Base-by-base conservation (phyloP, 2,329 filamentous ascomycete species). In the Pezicula neosporulosa region DNA sequence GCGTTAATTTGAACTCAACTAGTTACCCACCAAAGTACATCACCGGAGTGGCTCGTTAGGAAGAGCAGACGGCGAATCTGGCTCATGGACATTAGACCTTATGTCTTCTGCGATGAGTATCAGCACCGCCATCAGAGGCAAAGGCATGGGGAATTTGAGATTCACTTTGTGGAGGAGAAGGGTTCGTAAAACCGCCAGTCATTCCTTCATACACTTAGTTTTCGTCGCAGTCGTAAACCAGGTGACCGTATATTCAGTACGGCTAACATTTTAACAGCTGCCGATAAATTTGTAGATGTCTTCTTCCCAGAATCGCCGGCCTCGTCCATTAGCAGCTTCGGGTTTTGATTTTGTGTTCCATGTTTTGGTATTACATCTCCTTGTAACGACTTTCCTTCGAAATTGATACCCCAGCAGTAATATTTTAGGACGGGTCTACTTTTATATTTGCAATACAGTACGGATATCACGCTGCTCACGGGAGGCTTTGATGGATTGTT, bases 61-160 rank as follows among this genome's bases (percentile, higher is more conserved):
- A 73, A 75, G 37, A 72, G 71, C 12, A 66, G 66, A 12, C 72
- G 73, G 50, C 70, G 73, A 21, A 66, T 85, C 52, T 76, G 74
- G 68, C 66, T 85, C 2, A 73, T 71, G 33, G 77, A 82, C 53
- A 63, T 85, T 15, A 74, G 81, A 51, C 73, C 80, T 0, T 83
- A 83, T 60, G 76, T 84, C 7, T 85, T 85, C 62, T 81, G 76
- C 59, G 67, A 75, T n/a, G 66, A 72, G 1, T 85, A 85, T 57
- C 72, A 73, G 7, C 74, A 80, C 54, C 71, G 75, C 44, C 77
- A 81, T 66, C 75, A 80, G 4, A 73, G 72, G 46, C 77, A 74
- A 43, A 70, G 46, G 35, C 41, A 58, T 49, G 64, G 63, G 9
- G 56, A 60, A 30, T 67, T 66, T 55, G 64, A 64, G 53, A 50